phyloP scores from a whole-genome alignment of 2,329 filamentous ascomycete species.

The Diaporthe amygdali region DNA sequence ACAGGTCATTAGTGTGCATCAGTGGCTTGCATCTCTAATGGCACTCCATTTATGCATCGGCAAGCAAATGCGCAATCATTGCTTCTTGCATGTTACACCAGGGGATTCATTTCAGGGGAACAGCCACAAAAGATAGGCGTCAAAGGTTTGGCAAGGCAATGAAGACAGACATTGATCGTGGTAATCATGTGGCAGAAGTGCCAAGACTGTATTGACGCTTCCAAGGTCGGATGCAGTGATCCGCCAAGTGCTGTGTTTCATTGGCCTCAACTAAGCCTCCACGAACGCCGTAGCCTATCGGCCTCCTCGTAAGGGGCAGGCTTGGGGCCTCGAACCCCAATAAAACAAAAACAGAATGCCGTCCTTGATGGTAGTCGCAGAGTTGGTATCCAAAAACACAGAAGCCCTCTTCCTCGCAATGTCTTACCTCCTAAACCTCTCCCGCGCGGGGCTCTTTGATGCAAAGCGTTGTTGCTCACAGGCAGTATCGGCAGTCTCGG shows the following conservation, averaged over 20 bases:
- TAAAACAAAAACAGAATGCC: neutral
- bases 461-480: neutral
- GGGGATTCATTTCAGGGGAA: neutral
- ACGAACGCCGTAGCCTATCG: neutral
- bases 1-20: neutral
- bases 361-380: neutral
- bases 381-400: constrained; percentile 5
- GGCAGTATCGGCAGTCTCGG: neutral
- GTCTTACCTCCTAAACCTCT: neutral
- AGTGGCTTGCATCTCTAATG: neutral
- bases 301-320: neutral
- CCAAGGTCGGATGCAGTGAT: neutral
- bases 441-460: neutral
- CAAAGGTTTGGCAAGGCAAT: neutral
- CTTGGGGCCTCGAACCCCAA: neutral
- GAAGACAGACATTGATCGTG: neutral
- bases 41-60: neutral
- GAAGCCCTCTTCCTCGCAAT: neutral
- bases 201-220: neutral
- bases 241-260: neutral
- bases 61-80: neutral
- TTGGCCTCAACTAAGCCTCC: neutral
- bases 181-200: neutral
- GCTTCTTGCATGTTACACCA: neutral
- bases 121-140: no score